Evolutionary conservation across 768 basidiomycete genomes (phyloP), one percentile per base, ranked within the genome.

Genomic region (Dentipellis fragilis): DNA sequence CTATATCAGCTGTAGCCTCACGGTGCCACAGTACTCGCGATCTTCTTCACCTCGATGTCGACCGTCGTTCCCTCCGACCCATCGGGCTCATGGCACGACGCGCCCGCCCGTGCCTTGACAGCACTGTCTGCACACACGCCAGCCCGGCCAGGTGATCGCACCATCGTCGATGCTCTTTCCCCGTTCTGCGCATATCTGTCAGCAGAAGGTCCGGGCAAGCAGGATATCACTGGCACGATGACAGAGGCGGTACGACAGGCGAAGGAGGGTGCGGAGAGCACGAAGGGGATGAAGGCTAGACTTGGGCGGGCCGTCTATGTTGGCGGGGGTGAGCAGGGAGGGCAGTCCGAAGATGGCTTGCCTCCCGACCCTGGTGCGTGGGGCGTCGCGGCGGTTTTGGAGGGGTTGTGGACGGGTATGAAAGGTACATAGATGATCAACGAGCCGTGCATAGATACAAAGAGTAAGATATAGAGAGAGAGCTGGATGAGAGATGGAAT

Each of bases 331-430:
- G 62, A 69, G 36, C 51, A 65, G 8, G 59, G 59, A 19, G 64
- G 63, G 39, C 64, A 19, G 40, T 19, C 29, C 29, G 29, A 29
- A 9, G 48, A 51, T 5, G 16, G 52, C 62, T 54, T 62, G 59
- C 51, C 71, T 6, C 73, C 80, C 10, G 81, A 82, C 65, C 81
- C 80, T 19, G 80, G 80, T 21, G 80, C 80, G 6, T 79, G 76
- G 75, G 80, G 79, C 36, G 69, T 83, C 29, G 66, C 67, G 16
- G 68, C 69, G 34, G 59, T 78, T 49, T 54, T 75, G 39, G 67
- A 75, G 47, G 77, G 77, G 1, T 68, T 77, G 37, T 51, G 19
- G 35, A 22, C n/a, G 29, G 51, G 51, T 7, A 51, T 51, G 51
- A 36, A 36, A 10, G 34, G 37, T 17, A 36, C 51, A 8, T 23